A percentile compares a stretch with the other conserved stretches of the same genome.
These are phyloP conservation scores for Nemania serpens DNA, from an alignment of 2,329 filamentous ascomycete genomes.

Conservation along the genomic window DNA sequence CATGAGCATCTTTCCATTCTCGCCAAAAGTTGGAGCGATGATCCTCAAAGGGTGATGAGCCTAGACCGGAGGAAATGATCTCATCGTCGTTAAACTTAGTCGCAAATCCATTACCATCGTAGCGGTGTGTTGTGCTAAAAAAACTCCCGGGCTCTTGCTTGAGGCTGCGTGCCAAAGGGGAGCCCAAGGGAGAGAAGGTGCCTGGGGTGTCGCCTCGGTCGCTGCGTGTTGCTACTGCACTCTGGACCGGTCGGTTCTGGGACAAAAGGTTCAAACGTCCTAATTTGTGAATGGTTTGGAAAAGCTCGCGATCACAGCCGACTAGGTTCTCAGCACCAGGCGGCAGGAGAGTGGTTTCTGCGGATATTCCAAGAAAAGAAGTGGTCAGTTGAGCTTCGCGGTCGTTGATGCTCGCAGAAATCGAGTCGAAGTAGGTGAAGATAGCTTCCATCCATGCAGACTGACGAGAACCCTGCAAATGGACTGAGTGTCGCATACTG, in stretches of 20 bases:
- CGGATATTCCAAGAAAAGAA: conserved; percentile 62
- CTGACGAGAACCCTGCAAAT: conserved; percentile 62
- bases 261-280: conserved; percentile 84
- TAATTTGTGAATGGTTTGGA: conserved; percentile 82
- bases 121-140: conserved; percentile 60
- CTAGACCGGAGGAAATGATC: conserved; percentile 48
- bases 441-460: conserved; percentile 90
- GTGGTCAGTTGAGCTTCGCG: conserved; percentile 80
- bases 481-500: conserved; percentile 67
- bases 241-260: conserved; percentile 65
- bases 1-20: conserved; percentile 82
- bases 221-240: conserved; percentile 37
- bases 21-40: conserved; percentile 76
- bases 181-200: conserved; percentile 46
- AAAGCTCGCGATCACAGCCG: conserved; percentile 84
- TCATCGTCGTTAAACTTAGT: conserved; percentile 61
- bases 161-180: conserved; percentile 50
- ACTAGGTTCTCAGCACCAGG: conserved; percentile 80
- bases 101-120: conserved; percentile 71
- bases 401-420: conserved; percentile 90
- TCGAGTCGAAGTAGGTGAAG: conserved; percentile 93
- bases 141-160: conserved; percentile 51
- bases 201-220: conserved; percentile 37
- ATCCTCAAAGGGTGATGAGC: conserved; percentile 54
- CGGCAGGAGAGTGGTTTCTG: conserved; percentile 55